phyloP scores from a whole-genome alignment of 148 eudicot species.

The Nepenthes gracilis region DNA sequence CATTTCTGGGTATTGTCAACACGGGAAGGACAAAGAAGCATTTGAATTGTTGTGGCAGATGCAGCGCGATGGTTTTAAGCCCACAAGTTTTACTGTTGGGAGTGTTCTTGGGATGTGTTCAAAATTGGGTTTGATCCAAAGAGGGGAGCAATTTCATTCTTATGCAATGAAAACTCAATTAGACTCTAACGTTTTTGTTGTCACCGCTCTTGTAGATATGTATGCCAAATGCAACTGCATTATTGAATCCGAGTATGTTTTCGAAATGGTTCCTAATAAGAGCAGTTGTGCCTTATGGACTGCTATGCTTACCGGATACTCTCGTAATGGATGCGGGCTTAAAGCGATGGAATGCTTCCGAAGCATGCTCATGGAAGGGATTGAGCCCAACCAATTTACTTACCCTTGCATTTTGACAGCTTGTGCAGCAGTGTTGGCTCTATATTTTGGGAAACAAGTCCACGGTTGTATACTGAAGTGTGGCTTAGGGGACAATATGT shows the following conservation, averaged over 20 bases:
- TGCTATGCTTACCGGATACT: conserved; percentile 71
- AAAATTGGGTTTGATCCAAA: conserved; percentile 28
- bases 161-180: conserved; percentile 39
- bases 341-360: conserved; percentile 2
- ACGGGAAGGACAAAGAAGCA: conserved; percentile 35
- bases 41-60: conserved; percentile 45
- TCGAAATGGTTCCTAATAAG: conserved; percentile 20
- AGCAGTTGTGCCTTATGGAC: conserved; percentile 70
- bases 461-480: conserved; percentile 29
- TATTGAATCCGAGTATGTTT: conserved; percentile 44
- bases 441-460: conserved; percentile 25
- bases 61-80: conserved; percentile 43
- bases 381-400: conserved; percentile 1
- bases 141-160: conserved; percentile 57
- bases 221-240: conserved; percentile 57
- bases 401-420: conserved; percentile 14
- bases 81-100: conserved; percentile 57
- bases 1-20: conserved; percentile 57
- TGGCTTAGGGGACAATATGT: conserved; percentile 16
- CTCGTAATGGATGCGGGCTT: conserved; percentile 29
- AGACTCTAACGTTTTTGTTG: conserved; percentile 31
- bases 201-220: conserved; percentile 68
- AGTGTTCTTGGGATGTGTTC: conserved; percentile 61
- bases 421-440: conserved; percentile 22
- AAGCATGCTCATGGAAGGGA: conserved; percentile 4